Evolutionary conservation across 2,329 filamentous ascomycete species (phyloP).

Genomic region (Aspergillus fructus): DNA sequence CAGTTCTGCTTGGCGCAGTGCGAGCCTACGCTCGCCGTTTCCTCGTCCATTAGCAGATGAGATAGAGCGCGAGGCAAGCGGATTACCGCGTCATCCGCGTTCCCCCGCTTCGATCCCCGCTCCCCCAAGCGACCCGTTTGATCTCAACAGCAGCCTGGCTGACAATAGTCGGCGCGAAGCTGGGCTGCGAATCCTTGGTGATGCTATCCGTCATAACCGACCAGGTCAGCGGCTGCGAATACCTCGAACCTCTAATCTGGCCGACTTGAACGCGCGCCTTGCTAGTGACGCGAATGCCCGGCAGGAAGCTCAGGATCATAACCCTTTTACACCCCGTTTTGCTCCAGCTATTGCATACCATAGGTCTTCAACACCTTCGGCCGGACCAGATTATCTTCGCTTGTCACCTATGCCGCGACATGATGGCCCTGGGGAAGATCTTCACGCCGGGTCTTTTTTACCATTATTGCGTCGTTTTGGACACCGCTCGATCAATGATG

Average conservation of each 20-base stretch:
- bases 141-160: constrained; percentile 21
- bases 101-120: constrained; percentile 28
- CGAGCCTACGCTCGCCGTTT: constrained; percentile 29
- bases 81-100: constrained; percentile 22
- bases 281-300: constrained; percentile 16
- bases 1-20: constrained; percentile 28
- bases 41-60: constrained; percentile 30
- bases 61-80: constrained; percentile 30
- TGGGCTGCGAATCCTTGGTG: constrained; percentile 34
- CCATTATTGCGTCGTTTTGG: constrained; percentile 36
- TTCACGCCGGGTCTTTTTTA: constrained; percentile 18
- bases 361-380: constrained; percentile 23
- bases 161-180: constrained; percentile 33
- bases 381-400: constrained; percentile 19
- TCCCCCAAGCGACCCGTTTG: constrained; percentile 29
- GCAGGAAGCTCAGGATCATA: constrained; percentile 18
- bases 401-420: constrained; percentile 26
- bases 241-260: constrained; percentile 34
- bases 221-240: constrained; percentile 36
- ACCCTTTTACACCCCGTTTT: constrained; percentile 44
- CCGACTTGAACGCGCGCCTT: constrained; percentile 25
- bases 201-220: constrained; percentile 34
- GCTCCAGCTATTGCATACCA: constrained; percentile 42
- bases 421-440: constrained; percentile 22
- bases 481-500: constrained; percentile 30